Percentiles rank a stretch among this genome's conserved stretches.
These are phyloP conservation scores for Eragrostis tef DNA, from an alignment of 202 grass and related monocot species.

Conservation along the genomic window DNA sequence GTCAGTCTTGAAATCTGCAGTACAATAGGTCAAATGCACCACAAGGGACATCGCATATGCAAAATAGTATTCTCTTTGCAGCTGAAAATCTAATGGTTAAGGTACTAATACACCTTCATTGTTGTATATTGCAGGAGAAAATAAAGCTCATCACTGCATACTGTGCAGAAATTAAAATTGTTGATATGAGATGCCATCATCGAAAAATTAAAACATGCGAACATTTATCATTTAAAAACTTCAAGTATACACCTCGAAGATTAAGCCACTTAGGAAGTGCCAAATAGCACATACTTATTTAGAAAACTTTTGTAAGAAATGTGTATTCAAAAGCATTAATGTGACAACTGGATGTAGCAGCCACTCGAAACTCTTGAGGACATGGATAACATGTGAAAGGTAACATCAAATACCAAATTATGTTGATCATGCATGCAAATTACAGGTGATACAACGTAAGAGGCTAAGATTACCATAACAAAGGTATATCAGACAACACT, in stretches of 20 bases:
- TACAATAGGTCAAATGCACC: neutral
- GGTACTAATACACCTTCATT: neutral
- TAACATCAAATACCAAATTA: neutral
- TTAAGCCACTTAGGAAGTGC: neutral
- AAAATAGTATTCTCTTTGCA: neutral
- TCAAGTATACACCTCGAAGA: neutral
- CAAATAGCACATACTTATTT: conserved; percentile 9
- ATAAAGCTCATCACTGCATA: neutral
- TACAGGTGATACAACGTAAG: neutral
- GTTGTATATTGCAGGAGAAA: neutral
- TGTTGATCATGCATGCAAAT: neutral
- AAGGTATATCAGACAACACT: conserved; percentile 1
- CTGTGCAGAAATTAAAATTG: neutral
- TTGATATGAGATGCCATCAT: neutral
- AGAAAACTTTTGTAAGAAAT: conserved; percentile 22
- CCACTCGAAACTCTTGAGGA: neutral
- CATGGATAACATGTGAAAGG: neutral
- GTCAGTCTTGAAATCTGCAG: no score
- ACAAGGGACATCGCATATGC: neutral
- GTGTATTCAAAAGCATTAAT: neutral
- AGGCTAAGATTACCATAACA: neutral
- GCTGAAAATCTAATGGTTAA: neutral
- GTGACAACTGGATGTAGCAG: neutral
- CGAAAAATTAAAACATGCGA: conserved; percentile 1
- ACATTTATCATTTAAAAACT: neutral